Conservation (phyloP, 176 grass and related monocot genomes). For the Aegilops umbellulata region DNA sequence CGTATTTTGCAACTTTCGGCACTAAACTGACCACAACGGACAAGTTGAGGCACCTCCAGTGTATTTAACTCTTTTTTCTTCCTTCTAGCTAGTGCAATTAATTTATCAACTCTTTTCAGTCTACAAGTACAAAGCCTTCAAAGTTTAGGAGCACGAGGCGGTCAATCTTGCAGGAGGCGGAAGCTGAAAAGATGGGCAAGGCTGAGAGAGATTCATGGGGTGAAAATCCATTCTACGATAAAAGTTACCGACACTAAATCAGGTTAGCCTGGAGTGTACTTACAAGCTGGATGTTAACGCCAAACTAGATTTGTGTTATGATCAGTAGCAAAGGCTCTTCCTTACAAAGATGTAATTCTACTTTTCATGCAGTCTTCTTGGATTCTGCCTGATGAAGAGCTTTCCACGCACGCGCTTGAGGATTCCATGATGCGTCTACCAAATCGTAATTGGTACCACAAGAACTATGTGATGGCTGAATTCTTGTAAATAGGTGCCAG, state of each 20-base stretch:
- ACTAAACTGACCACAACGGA: too few species aligned
- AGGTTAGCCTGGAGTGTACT: constrained; percentile 5
- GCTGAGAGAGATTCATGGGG: constrained; percentile 66
- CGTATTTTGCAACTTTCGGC: too few species aligned
- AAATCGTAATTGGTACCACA: not conserved
- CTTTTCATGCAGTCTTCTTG: not conserved
- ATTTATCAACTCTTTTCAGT: constrained; percentile 42
- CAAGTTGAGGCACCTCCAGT: too few species aligned
- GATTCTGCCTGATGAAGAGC: constrained; percentile 1
- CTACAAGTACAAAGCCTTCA: constrained; percentile 47
- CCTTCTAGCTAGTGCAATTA: not conserved
- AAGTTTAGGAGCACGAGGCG: constrained; percentile 45
- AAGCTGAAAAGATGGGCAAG: constrained; percentile 44
- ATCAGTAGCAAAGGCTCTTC: not conserved
- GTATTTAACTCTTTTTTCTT: too few species aligned
- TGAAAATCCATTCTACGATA: constrained; percentile 79
- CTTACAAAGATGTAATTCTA: not conserved
- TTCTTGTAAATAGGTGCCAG: constrained; percentile 34
- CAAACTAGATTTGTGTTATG: not conserved
- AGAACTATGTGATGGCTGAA: not conserved
- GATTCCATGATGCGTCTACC: constrained; percentile 1
- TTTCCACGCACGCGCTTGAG: not conserved
- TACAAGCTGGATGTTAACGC: not conserved
- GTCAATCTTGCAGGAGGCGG: constrained; percentile 72
- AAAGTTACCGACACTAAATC: constrained; percentile 43